Conservation (phyloP, 768 basidiomycete genomes). For the Pleurotus pulmonarius region DNA sequence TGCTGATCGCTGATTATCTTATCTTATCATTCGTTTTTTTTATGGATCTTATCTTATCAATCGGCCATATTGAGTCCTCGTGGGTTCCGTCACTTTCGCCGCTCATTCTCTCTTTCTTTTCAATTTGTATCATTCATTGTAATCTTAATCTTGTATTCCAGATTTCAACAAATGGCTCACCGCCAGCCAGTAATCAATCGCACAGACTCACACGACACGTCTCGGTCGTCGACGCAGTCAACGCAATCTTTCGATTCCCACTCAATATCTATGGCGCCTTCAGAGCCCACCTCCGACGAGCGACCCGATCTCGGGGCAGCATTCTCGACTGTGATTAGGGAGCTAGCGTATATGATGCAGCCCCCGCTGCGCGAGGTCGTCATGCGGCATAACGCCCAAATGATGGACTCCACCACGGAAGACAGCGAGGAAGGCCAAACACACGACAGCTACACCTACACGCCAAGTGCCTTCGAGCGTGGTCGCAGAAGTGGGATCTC, state of each 20-base stretch:
- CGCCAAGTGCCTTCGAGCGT: constrained; percentile 11
- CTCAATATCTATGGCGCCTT: constrained; percentile 14
- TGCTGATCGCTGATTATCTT: no score
- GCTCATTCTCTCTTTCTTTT: not conserved
- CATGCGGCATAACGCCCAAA: constrained; percentile 3
- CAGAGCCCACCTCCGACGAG: constrained; percentile 58
- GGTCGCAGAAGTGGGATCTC: not conserved
- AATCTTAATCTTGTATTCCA: not conserved
- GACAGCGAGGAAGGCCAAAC: not conserved
- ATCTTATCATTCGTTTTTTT: no score
- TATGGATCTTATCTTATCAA: no score
- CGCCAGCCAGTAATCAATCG: constrained; percentile 4
- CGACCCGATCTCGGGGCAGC: constrained; percentile 66
- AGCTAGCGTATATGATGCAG: constrained; percentile 30
- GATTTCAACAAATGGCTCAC: not conserved
- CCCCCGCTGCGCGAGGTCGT: constrained; percentile 3
- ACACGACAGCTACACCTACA: constrained; percentile 11
- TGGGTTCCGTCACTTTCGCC: no score
- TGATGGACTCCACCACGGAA: not conserved
- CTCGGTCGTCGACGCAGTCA: constrained; percentile 1
- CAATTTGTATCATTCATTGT: not conserved
- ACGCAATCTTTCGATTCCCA: constrained; percentile 1
- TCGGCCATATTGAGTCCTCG: no score
- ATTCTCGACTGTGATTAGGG: constrained; percentile 68
- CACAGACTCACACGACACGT: constrained; percentile 5